Conservation (phyloP, 305 asterid species). For the Fraxinus nigra region DNA sequence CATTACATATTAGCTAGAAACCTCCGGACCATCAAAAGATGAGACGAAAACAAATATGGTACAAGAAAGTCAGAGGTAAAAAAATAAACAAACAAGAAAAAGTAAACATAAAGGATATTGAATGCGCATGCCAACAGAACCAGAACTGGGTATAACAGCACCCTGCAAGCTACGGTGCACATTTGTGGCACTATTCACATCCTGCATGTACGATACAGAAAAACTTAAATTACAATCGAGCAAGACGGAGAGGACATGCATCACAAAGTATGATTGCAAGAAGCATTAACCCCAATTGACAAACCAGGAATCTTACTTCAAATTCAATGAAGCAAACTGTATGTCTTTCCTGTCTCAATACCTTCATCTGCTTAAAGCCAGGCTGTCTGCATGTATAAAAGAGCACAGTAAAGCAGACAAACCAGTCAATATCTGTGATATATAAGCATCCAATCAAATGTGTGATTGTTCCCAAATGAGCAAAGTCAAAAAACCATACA, state of each 20-base stretch:
- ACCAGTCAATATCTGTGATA: neutral
- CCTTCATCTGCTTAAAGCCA: constrained; percentile 99
- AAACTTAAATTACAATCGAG: constrained; percentile 15
- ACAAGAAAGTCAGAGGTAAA: neutral
- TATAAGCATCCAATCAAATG: constrained; percentile 4
- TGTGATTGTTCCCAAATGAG: constrained; percentile 8
- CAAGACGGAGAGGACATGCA: neutral
- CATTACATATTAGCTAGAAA: neutral
- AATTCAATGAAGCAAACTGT: constrained; percentile 99
- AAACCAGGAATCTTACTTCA: constrained; percentile 55
- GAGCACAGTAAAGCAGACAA: constrained; percentile 3
- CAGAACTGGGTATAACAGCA: constrained; percentile 96
- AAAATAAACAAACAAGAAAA: constrained; percentile 3
- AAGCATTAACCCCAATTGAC: constrained; percentile 1
- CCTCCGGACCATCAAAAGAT: neutral
- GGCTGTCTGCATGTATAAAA: constrained; percentile 67
- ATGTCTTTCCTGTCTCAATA: constrained; percentile 92
- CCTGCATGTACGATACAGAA: constrained; percentile 47
- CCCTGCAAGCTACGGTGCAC: constrained; percentile 97
- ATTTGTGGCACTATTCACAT: constrained; percentile 81
- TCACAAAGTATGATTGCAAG: neutral
- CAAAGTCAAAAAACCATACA: constrained; percentile 40
- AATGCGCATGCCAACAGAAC: constrained; percentile 99
- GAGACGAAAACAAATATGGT: neutral
- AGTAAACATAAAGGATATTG: constrained; percentile 77